A percentile compares a stretch with the other conserved stretches of the same genome.
Conservation (phyloP, 306 rosid species). For the Alnus rubra region DNA sequence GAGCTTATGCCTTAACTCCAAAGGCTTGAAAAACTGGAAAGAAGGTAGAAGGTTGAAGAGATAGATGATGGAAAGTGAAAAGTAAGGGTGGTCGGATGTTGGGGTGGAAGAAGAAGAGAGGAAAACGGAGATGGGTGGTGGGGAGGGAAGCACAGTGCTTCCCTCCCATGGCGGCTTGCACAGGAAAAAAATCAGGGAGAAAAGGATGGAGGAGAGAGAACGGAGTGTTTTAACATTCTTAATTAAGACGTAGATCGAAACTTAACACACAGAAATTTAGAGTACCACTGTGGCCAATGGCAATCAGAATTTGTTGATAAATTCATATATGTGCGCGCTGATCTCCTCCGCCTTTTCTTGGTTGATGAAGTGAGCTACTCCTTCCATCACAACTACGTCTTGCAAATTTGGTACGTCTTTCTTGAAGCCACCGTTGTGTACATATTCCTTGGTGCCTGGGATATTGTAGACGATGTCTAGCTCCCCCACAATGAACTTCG, state of each 20-base stretch:
- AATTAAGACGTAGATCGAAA: background rate
- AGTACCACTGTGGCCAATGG: background rate
- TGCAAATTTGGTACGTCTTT: constrained; percentile 55
- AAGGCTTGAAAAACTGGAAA: no score
- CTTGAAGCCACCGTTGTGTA: constrained; percentile 55
- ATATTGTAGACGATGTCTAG: constrained; percentile 51
- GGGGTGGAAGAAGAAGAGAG: no score
- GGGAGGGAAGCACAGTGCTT: no score
- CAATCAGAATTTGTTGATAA: constrained; percentile 59
- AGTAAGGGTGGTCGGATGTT: no score
- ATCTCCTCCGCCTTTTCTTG: constrained; percentile 64
- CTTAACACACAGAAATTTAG: background rate
- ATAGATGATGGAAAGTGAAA: no score
- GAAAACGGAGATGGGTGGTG: no score
- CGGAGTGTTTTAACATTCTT: no score
- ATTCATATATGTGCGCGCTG: constrained; percentile 49
- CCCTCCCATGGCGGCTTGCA: no score
- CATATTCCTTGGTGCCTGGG: constrained; percentile 55
- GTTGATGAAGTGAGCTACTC: constrained; percentile 60
- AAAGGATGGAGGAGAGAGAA: no score
- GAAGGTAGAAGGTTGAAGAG: no score
- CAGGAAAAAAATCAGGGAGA: no score
- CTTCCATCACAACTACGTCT: constrained; percentile 60
- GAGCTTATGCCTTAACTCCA: no score
- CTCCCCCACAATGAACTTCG: constrained; percentile 63